Conservation (phyloP, 352 stramenopile species). For the Globisporangium megalacanthum region DNA sequence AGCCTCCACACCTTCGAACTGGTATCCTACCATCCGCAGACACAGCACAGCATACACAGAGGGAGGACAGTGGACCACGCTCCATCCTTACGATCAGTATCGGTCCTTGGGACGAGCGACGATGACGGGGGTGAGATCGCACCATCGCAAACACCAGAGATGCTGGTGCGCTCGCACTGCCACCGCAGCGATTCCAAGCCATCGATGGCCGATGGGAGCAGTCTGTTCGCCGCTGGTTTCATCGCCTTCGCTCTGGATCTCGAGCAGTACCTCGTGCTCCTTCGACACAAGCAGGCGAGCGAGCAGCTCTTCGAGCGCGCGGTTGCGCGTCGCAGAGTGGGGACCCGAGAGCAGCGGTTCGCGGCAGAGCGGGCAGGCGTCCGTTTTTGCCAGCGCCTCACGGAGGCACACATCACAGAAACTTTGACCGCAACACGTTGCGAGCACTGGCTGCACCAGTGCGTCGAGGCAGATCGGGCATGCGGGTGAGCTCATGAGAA, state of each 20-base stretch:
- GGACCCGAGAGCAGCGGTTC: constrained; percentile 35
- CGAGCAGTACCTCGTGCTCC: constrained; percentile 18
- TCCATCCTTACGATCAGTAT: too few species aligned
- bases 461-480: constrained; percentile 54
- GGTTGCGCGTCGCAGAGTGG: constrained; percentile 47
- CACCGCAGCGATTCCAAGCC: not conserved
- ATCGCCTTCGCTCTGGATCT: constrained; percentile 8
- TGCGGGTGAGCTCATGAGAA: constrained; percentile 1
- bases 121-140: too few species aligned
- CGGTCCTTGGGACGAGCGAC: too few species aligned
- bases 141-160: not conserved
- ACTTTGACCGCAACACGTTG: constrained; percentile 60
- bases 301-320: constrained; percentile 37
- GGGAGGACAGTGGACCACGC: too few species aligned
- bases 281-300: constrained; percentile 9
- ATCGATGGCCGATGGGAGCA: not conserved
- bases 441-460: constrained; percentile 40
- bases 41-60: not conserved
- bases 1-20: not conserved
- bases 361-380: constrained; percentile 58
- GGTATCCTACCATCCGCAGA: not conserved
- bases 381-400: constrained; percentile 24
- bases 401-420: constrained; percentile 58
- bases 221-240: not conserved
- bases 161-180: not conserved